These are phyloP conservation scores for Vicia sativa DNA, from an alignment of 306 rosid genomes.

Conservation along the genomic window DNA sequence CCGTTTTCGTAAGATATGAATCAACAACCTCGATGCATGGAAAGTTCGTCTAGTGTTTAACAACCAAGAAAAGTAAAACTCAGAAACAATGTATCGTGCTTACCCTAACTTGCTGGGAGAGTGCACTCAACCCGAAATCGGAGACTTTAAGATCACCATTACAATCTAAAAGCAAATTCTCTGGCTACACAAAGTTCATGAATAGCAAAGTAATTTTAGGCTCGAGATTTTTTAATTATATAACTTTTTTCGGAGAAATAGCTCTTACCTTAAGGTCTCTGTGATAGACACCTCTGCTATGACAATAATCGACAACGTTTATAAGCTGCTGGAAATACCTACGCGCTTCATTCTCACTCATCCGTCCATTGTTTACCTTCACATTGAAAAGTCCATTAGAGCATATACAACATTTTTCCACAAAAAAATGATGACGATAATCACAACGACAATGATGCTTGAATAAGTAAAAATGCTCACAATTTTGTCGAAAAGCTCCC, in stretches of 20 bases:
- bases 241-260: background rate
- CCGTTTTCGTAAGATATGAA: constrained; percentile 34
- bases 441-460: too few species aligned
- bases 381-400: constrained; percentile 34
- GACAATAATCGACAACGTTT: constrained; percentile 97
- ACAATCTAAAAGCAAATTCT: constrained; percentile 83
- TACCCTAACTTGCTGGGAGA: constrained; percentile 96
- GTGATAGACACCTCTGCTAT: constrained; percentile 97
- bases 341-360: constrained; percentile 89
- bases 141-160: constrained; percentile 93
- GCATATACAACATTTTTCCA: constrained; percentile 4
- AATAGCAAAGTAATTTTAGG: constrained; percentile 12
- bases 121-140: constrained; percentile 95
- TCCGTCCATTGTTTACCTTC: constrained; percentile 94
- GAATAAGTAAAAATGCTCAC: constrained; percentile 50
- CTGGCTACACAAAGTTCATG: constrained; percentile 72
- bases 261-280: constrained; percentile 85
- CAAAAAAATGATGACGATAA: too few species aligned
- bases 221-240: too few species aligned
- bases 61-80: constrained; percentile 32
- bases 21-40: constrained; percentile 15
- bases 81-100: constrained; percentile 32
- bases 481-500: constrained; percentile 98
- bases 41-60: constrained; percentile 12
- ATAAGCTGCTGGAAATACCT: constrained; percentile 97